Evolutionary conservation across 2,329 filamentous ascomycete genomes (phyloP).

Genomic region (Aspergillus oerlinghausenensis): DNA sequence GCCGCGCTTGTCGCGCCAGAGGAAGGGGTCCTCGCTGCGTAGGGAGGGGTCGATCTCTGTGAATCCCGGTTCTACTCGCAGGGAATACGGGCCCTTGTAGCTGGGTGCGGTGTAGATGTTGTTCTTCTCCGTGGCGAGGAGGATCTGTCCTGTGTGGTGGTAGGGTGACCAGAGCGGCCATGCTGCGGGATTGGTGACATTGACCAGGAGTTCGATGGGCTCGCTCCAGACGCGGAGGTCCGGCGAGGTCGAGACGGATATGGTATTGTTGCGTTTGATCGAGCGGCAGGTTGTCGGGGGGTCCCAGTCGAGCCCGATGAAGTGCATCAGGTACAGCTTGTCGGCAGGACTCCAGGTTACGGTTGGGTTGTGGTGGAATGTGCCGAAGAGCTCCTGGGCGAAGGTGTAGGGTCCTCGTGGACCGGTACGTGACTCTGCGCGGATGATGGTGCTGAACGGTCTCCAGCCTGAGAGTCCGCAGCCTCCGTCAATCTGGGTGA

Average conservation of each 20-base stretch:
- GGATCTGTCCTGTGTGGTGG: conserved; percentile 1
- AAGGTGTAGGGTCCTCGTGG: conserved; percentile 45
- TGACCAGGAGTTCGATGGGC: background rate
- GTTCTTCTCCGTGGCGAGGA: conserved; percentile 8
- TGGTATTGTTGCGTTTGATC: conserved; percentile 8
- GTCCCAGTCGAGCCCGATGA: conserved; percentile 39
- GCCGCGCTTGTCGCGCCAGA: conserved; percentile 35
- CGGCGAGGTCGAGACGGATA: conserved; percentile 9
- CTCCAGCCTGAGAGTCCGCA: conserved; percentile 48
- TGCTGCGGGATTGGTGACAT: conserved; percentile 9
- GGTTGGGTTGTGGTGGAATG: conserved; percentile 47
- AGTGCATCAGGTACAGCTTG: conserved; percentile 43
- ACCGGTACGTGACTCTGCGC: conserved; percentile 43
- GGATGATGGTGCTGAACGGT: conserved; percentile 43
- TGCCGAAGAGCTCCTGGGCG: conserved; percentile 36
- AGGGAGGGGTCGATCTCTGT: conserved; percentile 5
- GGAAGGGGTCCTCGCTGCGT: conserved; percentile 31
- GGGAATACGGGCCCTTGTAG: conserved; percentile 11
- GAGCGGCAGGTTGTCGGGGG: conserved; percentile 14
- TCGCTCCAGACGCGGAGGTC: background rate
- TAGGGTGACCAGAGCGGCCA: conserved; percentile 7
- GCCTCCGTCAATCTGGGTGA: conserved; percentile 43
- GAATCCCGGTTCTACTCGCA: conserved; percentile 1
- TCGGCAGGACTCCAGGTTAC: conserved; percentile 44
- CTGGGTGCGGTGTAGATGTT: conserved; percentile 11